These are phyloP conservation scores for Pichia cactophila DNA, from an alignment of 1,139 yeast species.

Conservation along the genomic window DNA sequence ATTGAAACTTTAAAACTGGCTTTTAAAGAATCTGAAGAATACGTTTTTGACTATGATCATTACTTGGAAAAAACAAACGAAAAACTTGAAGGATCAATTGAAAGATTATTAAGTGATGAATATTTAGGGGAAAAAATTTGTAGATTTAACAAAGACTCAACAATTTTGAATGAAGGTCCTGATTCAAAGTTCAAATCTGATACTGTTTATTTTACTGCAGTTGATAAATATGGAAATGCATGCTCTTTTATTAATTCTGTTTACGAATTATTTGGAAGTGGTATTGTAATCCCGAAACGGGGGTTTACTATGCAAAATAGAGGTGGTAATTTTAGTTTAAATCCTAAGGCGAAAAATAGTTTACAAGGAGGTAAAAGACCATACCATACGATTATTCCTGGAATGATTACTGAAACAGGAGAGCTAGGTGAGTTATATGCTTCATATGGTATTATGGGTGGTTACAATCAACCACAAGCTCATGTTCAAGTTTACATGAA, in stretches of 20 bases:
- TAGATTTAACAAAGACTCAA: constrained; percentile 35
- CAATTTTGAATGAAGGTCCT: constrained; percentile 42
- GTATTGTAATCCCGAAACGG: constrained; percentile 55
- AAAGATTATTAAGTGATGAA: constrained; percentile 33
- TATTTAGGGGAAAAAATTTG: constrained; percentile 46
- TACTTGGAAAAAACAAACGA: constrained; percentile 20
- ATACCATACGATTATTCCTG: constrained; percentile 81
- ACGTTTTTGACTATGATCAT: constrained; percentile 55
- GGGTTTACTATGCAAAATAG: constrained; percentile 75
- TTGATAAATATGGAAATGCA: constrained; percentile 70
- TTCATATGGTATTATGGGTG: constrained; percentile 81
- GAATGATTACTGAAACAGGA: constrained; percentile 48
- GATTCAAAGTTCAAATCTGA: constrained; percentile 61
- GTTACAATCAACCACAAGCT: constrained; percentile 82
- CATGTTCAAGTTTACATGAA: constrained; percentile 74
- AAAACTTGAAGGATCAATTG: constrained; percentile 26
- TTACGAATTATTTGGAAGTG: constrained; percentile 65
- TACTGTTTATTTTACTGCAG: constrained; percentile 66
- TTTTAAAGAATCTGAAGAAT: constrained; percentile 71
- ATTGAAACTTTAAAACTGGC: constrained; percentile 67
- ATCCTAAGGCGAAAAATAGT: constrained; percentile 49
- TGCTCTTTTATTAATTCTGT: constrained; percentile 78
- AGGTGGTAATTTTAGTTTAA: constrained; percentile 66
- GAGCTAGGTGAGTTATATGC: constrained; percentile 45
- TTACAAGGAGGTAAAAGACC: constrained; percentile 68